Evolutionary conservation across 495 filamentous ascomycete species (phyloP).

Genomic region (Hypoxylon intermedium): DNA sequence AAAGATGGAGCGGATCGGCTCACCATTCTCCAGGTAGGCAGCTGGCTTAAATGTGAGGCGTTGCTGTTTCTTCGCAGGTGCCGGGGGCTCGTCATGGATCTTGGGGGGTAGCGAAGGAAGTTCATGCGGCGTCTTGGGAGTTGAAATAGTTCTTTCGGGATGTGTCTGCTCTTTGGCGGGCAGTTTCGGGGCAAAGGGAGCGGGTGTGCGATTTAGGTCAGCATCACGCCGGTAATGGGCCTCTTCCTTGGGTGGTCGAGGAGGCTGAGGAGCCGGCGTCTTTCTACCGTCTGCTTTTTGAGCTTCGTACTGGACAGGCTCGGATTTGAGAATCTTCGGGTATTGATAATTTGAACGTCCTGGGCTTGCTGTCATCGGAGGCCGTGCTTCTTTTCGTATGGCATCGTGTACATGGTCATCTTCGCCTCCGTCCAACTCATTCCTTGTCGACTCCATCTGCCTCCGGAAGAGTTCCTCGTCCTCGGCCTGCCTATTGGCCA

Average conservation of each 20-base stretch:
- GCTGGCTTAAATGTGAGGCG: conserved; percentile 77
- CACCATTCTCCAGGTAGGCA: conserved; percentile 86
- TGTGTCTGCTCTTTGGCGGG: conserved; percentile 40
- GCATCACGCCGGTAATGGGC: conserved; percentile 6
- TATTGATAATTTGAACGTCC: conserved; percentile 50
- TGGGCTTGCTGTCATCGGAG: not conserved
- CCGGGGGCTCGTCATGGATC: conserved; percentile 34
- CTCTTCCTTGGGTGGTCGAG: conserved; percentile 55
- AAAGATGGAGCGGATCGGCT: conserved; percentile 84
- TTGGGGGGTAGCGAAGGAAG: conserved; percentile 50
- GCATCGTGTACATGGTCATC: conserved; percentile 11
- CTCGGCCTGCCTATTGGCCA: conserved; percentile 37
- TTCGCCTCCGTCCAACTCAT: conserved; percentile 46
- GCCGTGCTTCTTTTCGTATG: conserved; percentile 5
- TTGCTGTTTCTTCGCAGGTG: conserved; percentile 39
- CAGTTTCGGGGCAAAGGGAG: conserved; percentile 26
- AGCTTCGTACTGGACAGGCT: conserved; percentile 51
- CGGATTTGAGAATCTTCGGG: conserved; percentile 56
- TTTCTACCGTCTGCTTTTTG: conserved; percentile 14
- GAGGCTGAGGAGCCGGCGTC: conserved; percentile 42
- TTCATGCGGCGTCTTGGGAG: conserved; percentile 15
- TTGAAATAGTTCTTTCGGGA: conserved; percentile 4
- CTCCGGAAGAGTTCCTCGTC: conserved; percentile 56
- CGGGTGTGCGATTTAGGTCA: conserved; percentile 8
- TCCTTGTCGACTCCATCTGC: conserved; percentile 58